Base-by-base conservation (phyloP, 2,329 filamentous ascomycete genomes). In the Lecanosticta acicola region DNA sequence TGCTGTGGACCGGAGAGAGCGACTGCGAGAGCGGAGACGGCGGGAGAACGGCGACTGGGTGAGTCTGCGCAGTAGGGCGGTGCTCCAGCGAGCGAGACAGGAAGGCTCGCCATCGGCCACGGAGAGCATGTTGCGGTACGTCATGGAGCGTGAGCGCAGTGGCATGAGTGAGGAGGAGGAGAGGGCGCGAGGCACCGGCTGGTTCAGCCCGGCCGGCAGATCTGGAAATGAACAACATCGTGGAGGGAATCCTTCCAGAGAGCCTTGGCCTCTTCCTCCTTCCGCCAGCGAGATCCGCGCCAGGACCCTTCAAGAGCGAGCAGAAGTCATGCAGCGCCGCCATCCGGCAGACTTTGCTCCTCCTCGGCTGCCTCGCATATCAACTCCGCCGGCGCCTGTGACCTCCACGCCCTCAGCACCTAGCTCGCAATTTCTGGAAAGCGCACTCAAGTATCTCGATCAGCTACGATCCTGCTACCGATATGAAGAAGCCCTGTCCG, bases 391-490 rank as follows among this genome's bases (percentile, higher is more conserved):
- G 2, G 45, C 53, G 16, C 54, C 59, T 5, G 19, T 48, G 16
- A 48, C 36, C 3, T 48, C 57, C 7, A 44, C 50, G 8, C 16
- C 52, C 10, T 32, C 41, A 11, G 32, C 45, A 7, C 44, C 62
- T 56, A 48, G 58, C 3, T 64, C 66, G 32, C 62, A 66, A 11
- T 63, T 68, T 41, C 60, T 84, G 41, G 78, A 80, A 57, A 75
- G 78, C 53, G 75, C 77, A 1, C 76, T 84, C 56, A 75, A 72
- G 55, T 84, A 84, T 60, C 71, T 84, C 13, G 75, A 79, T 44
- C 71, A 73, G 42, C 67, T 84, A 50, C 76, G 79, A 13, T 69
- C 71, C 43, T 77, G 74, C 21, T 70, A 63, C 44, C 72, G 70
- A 10, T 70, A 75, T 41, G 73, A 79, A 49, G 77, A 81, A 51